Evolutionary conservation across 2,329 filamentous ascomycete genomes (phyloP), one percentile per base, ranked within the genome.

Genomic region (Pyricularia sp.): DNA sequence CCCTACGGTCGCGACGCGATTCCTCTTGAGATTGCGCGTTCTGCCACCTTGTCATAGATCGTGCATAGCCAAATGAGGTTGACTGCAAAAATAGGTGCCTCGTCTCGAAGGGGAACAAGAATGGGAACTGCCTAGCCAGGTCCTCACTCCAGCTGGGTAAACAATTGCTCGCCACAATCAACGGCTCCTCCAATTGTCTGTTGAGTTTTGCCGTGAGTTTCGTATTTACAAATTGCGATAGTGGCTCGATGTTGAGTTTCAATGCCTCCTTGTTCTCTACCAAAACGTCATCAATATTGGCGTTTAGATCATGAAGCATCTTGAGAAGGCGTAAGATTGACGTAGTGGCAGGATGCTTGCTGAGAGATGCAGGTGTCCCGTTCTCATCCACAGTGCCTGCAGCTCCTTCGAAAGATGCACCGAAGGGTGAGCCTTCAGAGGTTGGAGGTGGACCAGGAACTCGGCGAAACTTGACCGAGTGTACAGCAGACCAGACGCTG

Each of bases 171-270:
- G 94, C 94, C 63, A 99, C 94, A 68, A 99, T 96, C 68, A 99
- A 79, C 10, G 94, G 94, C 76, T 99, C 96, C 73, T 99, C 94
- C 13, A 99, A 80, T 74, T 99, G 96, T 31, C 94, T 88, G 73
- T 99, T 99, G 65, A 99, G 84, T 78, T 99, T 99, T 1, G 94
- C 96, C 0, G 94, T 99, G 49, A 99, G 84, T 75, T 99, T 99
- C 0, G 94, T 97, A 73, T 99, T 99, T 76, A 99, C 94, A 71
- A 99, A 99, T 70, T 97, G 93, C 2, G 93, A 88, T 61, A 96
- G 76, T 0, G 93, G 90, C 75, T 97, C 93, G 1, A 88, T 82
- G 62, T 90, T 90, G 31, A 96, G 79, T 67, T 85, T 87, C 66
- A 89, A 77, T 2, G 84, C 78, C 64, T 87, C 86, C 71, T 89